A percentile compares a stretch with the other conserved stretches of the same genome.
Evolutionary conservation across 352 stramenopile genomes (phyloP).

Genomic region (Pythium coloratum): DNA sequence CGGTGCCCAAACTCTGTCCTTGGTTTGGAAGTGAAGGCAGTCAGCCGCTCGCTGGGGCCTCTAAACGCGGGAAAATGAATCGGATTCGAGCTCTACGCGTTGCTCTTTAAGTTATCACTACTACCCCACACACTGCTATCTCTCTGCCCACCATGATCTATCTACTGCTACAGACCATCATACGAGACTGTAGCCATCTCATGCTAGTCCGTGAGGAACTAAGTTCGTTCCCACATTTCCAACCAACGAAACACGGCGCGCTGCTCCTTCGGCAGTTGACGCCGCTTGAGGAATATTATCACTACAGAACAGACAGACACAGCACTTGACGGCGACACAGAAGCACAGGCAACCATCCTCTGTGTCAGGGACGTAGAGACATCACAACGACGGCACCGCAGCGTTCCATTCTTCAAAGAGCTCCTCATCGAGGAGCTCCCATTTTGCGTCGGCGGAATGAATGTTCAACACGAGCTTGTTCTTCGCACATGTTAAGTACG

Average conservation of each 20-base stretch:
- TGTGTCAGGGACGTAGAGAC: too few relatives aligned
- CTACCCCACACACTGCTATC: not conserved
- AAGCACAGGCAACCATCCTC: too few relatives aligned
- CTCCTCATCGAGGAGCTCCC: not conserved
- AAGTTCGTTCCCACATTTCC: too few relatives aligned
- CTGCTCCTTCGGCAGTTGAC: too few relatives aligned
- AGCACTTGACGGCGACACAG: too few relatives aligned
- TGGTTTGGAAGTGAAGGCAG: not conserved
- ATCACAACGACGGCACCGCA: too few relatives aligned
- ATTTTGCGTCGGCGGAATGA: not conserved
- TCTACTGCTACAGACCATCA: not conserved
- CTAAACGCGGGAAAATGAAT: conserved; percentile 22
- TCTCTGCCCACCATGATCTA: not conserved
- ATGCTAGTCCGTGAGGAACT: too few relatives aligned
- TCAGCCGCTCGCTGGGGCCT: not conserved
- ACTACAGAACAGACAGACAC: too few relatives aligned
- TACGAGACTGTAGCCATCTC: too few relatives aligned
- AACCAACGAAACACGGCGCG: too few relatives aligned
- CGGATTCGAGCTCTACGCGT: conserved; percentile 18
- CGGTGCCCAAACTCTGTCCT: conserved; percentile 19
- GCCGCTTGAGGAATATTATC: too few relatives aligned
- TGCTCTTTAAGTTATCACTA: conserved; percentile 4
- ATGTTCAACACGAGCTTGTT: not conserved
- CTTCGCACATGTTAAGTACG: not conserved
- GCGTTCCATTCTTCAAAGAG: too few relatives aligned